Base-by-base conservation (phyloP, 108 stramenopile genomes). In the Nitzschia sp. region DNA sequence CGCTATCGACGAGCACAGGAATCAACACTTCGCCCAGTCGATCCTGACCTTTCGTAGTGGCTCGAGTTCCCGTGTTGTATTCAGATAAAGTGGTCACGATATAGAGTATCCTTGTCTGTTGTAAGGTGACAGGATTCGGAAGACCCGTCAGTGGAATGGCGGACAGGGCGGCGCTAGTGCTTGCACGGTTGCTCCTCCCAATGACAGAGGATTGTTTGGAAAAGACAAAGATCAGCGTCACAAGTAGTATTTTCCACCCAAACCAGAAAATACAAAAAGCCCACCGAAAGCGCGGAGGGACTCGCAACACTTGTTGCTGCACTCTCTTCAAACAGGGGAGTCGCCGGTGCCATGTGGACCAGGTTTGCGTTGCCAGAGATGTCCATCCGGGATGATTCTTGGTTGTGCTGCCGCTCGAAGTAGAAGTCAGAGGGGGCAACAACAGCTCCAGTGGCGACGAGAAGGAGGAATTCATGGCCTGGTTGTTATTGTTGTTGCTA, bases 71-170 rank as follows among this genome's bases (percentile, higher is more conserved):
- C 58, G 68, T 80, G 59, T 89, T 83, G 75, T 79, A 88, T 77
- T 92, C 91, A 17, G 67, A 58, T 1, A 89, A 66, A 4, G 91
- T 71, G 3, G 91, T 92, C 46, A 92, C 75, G 56, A 92, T 80
- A 57, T 89, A 84, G 0, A 92, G 72, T 9, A 92, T 69, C 41
- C 46, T 62, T 4, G 57, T 25, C 29, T 48, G 58, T 6, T 33
- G 17, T n/a, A n/a, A n/a, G n/a, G 30, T 54, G 47, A n/a, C 32
- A 17, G 8, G 31, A 54, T 33, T 28, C 25, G 15, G 55, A 2
- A 5, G n/a, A n/a, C n/a, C n/a, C n/a, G n/a, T n/a, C 23, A 11
- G 13, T 19, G 23, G 9, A n/a, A 54, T 54, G 9, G 53, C 32
- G 33, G 17, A 23, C n/a, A n/a, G n/a, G n/a, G n/a, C n/a, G n/a